Evolutionary conservation across 1,139 yeast species (phyloP).

Genomic region (Debaryomycetaceae sp.): DNA sequence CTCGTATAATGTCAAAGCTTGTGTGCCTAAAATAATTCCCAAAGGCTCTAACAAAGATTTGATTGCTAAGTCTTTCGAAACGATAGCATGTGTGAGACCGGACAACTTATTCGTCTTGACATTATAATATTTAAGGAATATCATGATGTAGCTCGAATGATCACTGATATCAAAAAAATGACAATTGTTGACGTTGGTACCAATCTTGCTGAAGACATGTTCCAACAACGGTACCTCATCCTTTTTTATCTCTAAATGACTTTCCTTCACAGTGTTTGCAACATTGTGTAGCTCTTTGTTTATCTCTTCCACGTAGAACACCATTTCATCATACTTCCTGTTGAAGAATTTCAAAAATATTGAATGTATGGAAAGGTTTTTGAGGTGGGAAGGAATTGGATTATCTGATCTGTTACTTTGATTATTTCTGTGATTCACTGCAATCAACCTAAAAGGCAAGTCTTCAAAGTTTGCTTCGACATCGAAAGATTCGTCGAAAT

Average conservation of each 20-base stretch:
- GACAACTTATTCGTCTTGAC: constrained; percentile 46
- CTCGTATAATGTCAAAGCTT: constrained; percentile 52
- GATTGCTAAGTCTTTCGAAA: constrained; percentile 48
- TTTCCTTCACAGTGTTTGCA: constrained; percentile 6
- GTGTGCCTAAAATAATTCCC: constrained; percentile 44
- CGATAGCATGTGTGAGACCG: constrained; percentile 64
- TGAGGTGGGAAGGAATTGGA: constrained; percentile 38
- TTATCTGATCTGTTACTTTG: constrained; percentile 66
- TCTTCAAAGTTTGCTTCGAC: constrained; percentile 24
- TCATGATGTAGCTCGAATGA: constrained; percentile 37
- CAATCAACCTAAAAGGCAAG: constrained; percentile 56
- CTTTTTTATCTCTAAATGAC: constrained; percentile 3
- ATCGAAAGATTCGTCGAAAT: constrained; percentile 14
- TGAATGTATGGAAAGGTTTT: constrained; percentile 28
- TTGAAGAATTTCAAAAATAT: constrained; percentile 41
- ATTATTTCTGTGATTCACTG: constrained; percentile 67
- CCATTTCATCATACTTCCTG: constrained; percentile 42
- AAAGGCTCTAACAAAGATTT: constrained; percentile 43
- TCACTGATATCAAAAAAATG: constrained; percentile 19
- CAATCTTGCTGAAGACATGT: constrained; percentile 10
- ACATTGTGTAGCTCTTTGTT: constrained; percentile 30
- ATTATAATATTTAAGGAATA: constrained; percentile 75
- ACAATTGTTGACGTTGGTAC: constrained; percentile 2
- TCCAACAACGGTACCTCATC: neutral
- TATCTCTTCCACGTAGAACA: constrained; percentile 45